phyloP scores from a whole-genome alignment of 2,329 filamentous ascomycete species.

The Sporothrix protearum region DNA sequence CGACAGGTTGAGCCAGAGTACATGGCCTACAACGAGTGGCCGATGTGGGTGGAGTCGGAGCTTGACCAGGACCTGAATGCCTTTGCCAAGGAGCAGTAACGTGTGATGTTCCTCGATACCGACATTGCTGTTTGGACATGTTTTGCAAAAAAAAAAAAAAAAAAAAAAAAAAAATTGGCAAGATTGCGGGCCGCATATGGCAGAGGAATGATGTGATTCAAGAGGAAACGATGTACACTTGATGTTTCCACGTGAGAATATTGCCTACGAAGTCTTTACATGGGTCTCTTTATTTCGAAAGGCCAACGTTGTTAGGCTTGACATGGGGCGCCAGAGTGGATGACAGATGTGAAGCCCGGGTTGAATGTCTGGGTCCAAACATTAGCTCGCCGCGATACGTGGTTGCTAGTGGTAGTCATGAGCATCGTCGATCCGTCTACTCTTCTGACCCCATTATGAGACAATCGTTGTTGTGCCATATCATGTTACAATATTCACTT shows the following conservation, averaged over 20 bases:
- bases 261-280: background rate
- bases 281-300: background rate
- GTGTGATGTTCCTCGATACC: background rate
- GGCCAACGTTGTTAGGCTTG: background rate
- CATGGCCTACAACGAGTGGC: slow-evolving; percentile 49
- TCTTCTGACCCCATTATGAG: too few species aligned
- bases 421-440: too few species aligned
- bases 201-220: background rate
- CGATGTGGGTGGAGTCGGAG: slow-evolving; percentile 52
- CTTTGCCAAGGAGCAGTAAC: slow-evolving; percentile 40
- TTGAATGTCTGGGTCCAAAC: background rate
- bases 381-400: background rate
- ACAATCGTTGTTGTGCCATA: too few species aligned
- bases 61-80: slow-evolving; percentile 44
- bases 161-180: background rate
- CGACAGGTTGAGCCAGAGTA: slow-evolving; percentile 45
- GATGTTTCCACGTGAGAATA: background rate
- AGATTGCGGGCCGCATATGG: background rate
- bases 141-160: background rate
- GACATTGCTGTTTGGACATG: background rate
- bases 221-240: background rate
- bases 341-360: background rate
- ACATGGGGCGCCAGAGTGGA: background rate
- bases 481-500: too few species aligned
- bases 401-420: too few species aligned